These are phyloP conservation scores for Chenopodium berlandieri DNA, from an alignment of 148 eudicot genomes.

Conservation along the genomic window DNA sequence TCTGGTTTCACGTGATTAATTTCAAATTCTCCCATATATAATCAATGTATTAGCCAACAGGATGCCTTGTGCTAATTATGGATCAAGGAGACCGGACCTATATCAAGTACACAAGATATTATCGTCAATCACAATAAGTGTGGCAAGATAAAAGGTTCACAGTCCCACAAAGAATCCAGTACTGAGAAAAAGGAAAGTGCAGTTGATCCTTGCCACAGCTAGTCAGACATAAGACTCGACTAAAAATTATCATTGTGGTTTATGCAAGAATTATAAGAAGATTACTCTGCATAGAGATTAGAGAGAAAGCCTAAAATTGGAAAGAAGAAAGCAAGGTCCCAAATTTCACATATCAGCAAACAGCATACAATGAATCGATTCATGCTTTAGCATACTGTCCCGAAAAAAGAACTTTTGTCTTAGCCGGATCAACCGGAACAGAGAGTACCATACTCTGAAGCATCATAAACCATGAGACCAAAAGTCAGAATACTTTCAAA, in stretches of 20 bases:
- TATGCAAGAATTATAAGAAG: neutral
- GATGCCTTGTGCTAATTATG: neutral
- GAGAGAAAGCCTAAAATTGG: no score
- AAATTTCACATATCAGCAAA: no score
- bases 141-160: neutral
- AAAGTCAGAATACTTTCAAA: no score
- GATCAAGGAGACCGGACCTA: conserved; percentile 3
- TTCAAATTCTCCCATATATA: conserved; percentile 36
- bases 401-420: no score
- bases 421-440: no score
- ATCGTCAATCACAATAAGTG: conserved; percentile 1
- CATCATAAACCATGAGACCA: no score
- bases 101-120: neutral
- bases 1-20: conserved; percentile 44
- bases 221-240: neutral
- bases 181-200: neutral
- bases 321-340: neutral
- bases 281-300: no score
- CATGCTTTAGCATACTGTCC: no score
- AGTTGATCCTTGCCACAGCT: neutral
- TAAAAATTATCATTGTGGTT: neutral
- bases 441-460: no score
- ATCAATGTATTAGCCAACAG: conserved; percentile 17
- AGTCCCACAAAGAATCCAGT: neutral
- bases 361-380: no score